Conservation (phyloP, 177 flowering plant species). For the Tripterygium wilfordii region DNA sequence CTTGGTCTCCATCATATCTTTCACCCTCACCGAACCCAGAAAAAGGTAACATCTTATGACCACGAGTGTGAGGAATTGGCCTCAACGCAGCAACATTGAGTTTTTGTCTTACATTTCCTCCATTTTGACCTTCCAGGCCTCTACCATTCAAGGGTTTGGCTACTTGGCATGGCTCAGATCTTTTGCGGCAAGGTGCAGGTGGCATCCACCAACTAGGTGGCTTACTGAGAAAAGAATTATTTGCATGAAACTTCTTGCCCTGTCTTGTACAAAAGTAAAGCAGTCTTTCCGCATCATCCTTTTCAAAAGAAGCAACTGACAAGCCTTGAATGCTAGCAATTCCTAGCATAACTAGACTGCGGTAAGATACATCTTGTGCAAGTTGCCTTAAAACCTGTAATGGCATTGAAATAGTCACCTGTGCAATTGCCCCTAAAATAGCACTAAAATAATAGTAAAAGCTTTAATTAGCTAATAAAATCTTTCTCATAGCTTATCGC, state of each 20-base stretch:
- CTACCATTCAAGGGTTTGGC: slow-evolving; percentile 6
- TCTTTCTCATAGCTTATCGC: no score
- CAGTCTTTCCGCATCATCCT: slow-evolving; percentile 63
- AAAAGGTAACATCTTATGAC: slow-evolving; percentile 74
- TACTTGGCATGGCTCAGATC: slow-evolving; percentile 34
- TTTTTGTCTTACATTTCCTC: slow-evolving; percentile 28
- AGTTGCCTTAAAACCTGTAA: slow-evolving; percentile 90
- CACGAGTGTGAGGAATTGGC: slow-evolving; percentile 81
- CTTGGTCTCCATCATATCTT: slow-evolving; percentile 43
- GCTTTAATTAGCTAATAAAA: no score
- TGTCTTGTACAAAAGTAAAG: slow-evolving; percentile 44
- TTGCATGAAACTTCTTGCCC: slow-evolving; percentile 16
- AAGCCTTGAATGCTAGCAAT: slow-evolving; percentile 89
- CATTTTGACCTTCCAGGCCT: slow-evolving; percentile 15
- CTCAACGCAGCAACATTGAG: slow-evolving; percentile 77
- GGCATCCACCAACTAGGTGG: slow-evolving; percentile 71
- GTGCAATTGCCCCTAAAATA: no score
- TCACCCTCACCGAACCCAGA: slow-evolving; percentile 48
- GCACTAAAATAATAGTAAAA: no score
- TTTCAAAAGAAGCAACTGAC: slow-evolving; percentile 92
- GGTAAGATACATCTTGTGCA: slow-evolving; percentile 79
- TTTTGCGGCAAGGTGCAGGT: slow-evolving; percentile 69
- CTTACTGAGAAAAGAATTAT: slow-evolving; percentile 13
- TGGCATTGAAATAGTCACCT: slow-evolving; percentile 4
- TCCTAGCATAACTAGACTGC: slow-evolving; percentile 84